Percentiles rank a stretch among this genome's conserved stretches.
Evolutionary conservation across 208 protist genomes (phyloP).

Genomic region (Acanthamoeba divionensis): DNA sequence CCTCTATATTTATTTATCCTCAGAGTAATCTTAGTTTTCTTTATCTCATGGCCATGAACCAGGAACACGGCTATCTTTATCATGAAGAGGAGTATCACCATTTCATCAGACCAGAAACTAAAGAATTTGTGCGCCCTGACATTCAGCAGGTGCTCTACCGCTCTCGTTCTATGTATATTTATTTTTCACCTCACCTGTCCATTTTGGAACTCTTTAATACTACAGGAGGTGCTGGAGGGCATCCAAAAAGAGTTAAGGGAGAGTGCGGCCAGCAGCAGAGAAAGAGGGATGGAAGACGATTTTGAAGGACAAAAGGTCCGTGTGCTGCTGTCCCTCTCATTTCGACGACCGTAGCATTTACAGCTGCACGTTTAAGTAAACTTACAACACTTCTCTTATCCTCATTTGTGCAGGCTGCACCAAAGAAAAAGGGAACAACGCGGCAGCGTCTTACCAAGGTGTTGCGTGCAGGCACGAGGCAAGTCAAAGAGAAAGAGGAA

Average conservation of each 20-base stretch:
- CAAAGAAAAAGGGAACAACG: constrained; percentile 43
- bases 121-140: background rate
- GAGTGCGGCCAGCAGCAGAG: background rate
- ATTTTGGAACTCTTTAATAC: background rate
- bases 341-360: background rate
- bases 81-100: constrained; percentile 16
- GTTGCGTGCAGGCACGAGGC: background rate
- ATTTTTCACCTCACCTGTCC: background rate
- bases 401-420: background rate
- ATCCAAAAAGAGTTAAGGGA: background rate
- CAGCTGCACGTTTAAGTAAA: background rate
- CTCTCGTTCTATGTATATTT: too few relatives aligned
- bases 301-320: background rate
- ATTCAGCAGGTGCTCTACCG: background rate
- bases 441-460: constrained; percentile 9
- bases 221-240: background rate
- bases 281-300: too few relatives aligned
- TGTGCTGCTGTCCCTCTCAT: background rate
- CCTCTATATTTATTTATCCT: too few relatives aligned
- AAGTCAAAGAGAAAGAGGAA: background rate
- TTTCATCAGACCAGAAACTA: constrained; percentile 2
- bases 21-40: too few relatives aligned
- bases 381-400: background rate
- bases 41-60: too few relatives aligned
- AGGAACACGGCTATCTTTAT: constrained; percentile 36